Percentiles rank a stretch among this genome's conserved stretches.
phyloP scores from a whole-genome alignment of 1,284 basidiomycete genomes.

The Cryptococcus amylolentus region DNA sequence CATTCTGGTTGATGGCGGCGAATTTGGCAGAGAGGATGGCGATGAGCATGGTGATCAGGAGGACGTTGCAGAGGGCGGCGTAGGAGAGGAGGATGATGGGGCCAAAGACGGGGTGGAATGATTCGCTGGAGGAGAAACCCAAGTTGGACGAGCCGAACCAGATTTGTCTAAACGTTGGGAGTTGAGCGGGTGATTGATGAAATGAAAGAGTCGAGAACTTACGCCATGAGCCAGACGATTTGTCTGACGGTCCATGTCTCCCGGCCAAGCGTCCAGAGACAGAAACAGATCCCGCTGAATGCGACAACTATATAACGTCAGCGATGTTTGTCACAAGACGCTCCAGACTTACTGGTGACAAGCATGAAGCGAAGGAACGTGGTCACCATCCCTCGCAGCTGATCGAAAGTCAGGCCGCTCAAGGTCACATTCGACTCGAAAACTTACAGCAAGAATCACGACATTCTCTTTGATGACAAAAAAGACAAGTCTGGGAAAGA shows the following conservation, averaged over 20 bases:
- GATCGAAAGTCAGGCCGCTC: not conserved
- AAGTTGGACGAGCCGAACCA: slow-evolving; percentile 43
- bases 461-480: slow-evolving; percentile 80
- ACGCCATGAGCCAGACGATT: slow-evolving; percentile 61
- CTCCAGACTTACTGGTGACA: slow-evolving; percentile 56
- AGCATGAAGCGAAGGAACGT: slow-evolving; percentile 82
- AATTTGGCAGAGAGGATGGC: slow-evolving; percentile 84
- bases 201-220: slow-evolving; percentile 53
- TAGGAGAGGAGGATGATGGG: slow-evolving; percentile 80
- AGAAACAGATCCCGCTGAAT: slow-evolving; percentile 82
- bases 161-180: slow-evolving; percentile 30
- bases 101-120: slow-evolving; percentile 71
- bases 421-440: not conserved
- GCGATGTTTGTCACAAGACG: not conserved
- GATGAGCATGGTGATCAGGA: slow-evolving; percentile 65
- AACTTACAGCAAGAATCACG: slow-evolving; percentile 64
- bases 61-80: slow-evolving; percentile 54
- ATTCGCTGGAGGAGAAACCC: slow-evolving; percentile 56
- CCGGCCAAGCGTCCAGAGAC: slow-evolving; percentile 70
- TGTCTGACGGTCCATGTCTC: slow-evolving; percentile 63
- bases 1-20: slow-evolving; percentile 73
- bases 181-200: not conserved
- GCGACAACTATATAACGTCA: slow-evolving; percentile 33
- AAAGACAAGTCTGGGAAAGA: slow-evolving; percentile 82
- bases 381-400: slow-evolving; percentile 65